Percentiles rank a stretch among this genome's conserved stretches.
phyloP scores from a whole-genome alignment of 2,329 filamentous ascomycete species.

The Seiridium cupressi region DNA sequence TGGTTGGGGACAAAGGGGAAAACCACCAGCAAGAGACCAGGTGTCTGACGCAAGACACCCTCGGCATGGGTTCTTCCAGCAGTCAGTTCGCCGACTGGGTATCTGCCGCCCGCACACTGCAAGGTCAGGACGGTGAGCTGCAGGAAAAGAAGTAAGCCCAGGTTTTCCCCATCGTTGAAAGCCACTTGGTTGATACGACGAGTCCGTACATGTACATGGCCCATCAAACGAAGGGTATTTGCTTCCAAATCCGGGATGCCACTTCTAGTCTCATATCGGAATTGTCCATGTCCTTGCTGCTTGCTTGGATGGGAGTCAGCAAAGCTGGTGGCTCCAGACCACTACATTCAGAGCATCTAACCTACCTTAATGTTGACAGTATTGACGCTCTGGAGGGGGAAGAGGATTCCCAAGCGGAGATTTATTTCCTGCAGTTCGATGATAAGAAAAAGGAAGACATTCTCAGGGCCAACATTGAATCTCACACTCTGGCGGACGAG shows the following conservation, averaged over 20 bases:
- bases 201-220: conserved; percentile 40
- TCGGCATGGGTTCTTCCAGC: conserved; percentile 29
- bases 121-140: neutral
- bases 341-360: conserved; percentile 12
- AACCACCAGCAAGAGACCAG: conserved; percentile 28
- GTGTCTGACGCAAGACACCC: conserved; percentile 2
- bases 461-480: conserved; percentile 1
- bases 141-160: conserved; percentile 36
- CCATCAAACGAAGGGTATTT: conserved; percentile 37
- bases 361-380: neutral
- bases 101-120: conserved; percentile 31
- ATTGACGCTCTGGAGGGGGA: neutral
- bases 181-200: conserved; percentile 15
- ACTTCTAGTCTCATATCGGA: conserved; percentile 26
- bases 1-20: conserved; percentile 23
- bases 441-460: no score
- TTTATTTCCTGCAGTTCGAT: neutral
- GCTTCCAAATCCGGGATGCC: conserved; percentile 28
- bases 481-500: neutral
- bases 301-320: conserved; percentile 32
- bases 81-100: conserved; percentile 43
- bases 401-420: neutral
- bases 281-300: conserved; percentile 10
- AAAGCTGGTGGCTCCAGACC: conserved; percentile 11
- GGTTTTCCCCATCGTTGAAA: conserved; percentile 41